Conservation (phyloP, 352 stramenopile species). For the Phytophthora agathidicida region DNA sequence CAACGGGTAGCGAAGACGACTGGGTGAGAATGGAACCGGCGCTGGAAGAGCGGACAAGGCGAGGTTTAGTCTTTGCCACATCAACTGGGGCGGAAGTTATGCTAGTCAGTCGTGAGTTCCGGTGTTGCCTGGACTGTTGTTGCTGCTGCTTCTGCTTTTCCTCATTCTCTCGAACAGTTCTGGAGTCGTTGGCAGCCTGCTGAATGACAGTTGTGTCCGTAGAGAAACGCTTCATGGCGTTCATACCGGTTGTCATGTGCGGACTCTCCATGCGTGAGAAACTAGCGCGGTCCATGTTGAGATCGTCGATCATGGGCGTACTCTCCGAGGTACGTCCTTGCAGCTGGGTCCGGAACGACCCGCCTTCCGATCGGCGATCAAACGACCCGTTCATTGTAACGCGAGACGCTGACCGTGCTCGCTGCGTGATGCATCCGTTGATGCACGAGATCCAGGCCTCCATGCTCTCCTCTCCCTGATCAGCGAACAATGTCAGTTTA, state of each 20-base stretch:
- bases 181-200: slow-evolving; percentile 59
- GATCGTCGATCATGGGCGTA: slow-evolving; percentile 45
- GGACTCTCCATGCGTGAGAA: slow-evolving; percentile 40
- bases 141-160: slow-evolving; percentile 43
- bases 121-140: slow-evolving; percentile 33
- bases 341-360: slow-evolving; percentile 39
- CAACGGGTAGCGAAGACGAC: slow-evolving; percentile 17
- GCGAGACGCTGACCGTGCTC: slow-evolving; percentile 26
- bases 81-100: slow-evolving; percentile 33
- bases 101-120: slow-evolving; percentile 50
- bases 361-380: slow-evolving; percentile 34
- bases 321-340: slow-evolving; percentile 45
- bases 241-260: slow-evolving; percentile 40
- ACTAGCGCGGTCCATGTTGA: slow-evolving; percentile 38
- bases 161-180: slow-evolving; percentile 45
- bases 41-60: slow-evolving; percentile 64
- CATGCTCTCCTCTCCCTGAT: slow-evolving; percentile 58
- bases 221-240: slow-evolving; percentile 65
- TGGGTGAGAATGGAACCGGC: slow-evolving; percentile 70
- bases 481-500: slow-evolving; percentile 75
- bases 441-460: slow-evolving; percentile 75
- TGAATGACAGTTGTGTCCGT: slow-evolving; percentile 73
- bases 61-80: slow-evolving; percentile 30
- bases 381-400: slow-evolving; percentile 44
- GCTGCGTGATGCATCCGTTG: slow-evolving; percentile 49